Evolutionary conservation across 495 filamentous ascomycete species (phyloP), one percentile per base, ranked within the genome.

Genomic region (Lepraria neglecta): DNA sequence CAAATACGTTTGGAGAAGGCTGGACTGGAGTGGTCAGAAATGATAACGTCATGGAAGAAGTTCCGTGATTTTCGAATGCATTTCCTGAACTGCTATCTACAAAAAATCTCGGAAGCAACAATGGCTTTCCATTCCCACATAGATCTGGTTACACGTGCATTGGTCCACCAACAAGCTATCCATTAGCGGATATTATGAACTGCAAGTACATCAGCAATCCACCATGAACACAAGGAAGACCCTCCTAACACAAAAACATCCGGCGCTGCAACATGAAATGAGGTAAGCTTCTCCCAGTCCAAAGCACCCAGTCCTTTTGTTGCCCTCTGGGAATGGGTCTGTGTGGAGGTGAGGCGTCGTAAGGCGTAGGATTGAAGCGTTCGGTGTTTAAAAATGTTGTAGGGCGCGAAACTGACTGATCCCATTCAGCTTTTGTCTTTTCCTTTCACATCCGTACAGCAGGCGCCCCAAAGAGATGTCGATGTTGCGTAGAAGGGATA

Each of bases 31-130:
- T 47, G 45, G 24, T 14, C 24, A 27, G 53, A 42, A 31, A 42
- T 33, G 56, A 19, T 59, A 40, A 50, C 56, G 56, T 59, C 56
- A 48, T 24, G 33, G 21, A 50, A 10, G 9, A 4, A 6, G 35
- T 31, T 24, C 43, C 17, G 33, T 59, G 45, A 21, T 9, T 51
- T 40, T 7, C 31, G 19, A 40, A 15, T 59, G 45, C 31, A 17
- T 59, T 21, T 35, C 35, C 57, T 28, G 14, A 27, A 17, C 33
- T 30, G 59, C 48, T 60, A 60, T 60, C 59, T 60, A 60, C 59
- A 60, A 24, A 46, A 45, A 60, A 31, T n/a, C 59, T 60, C 50
- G 19, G 27, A 35, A 24, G 21, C 38, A 60, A 54, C 27, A n/a
- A 54, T 60, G 42, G 48, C 33, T 21, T 45, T 45, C 24, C 17